Base-by-base conservation (phyloP, 805 yeast genomes). In the Teunomyces barrocoloradensis region DNA sequence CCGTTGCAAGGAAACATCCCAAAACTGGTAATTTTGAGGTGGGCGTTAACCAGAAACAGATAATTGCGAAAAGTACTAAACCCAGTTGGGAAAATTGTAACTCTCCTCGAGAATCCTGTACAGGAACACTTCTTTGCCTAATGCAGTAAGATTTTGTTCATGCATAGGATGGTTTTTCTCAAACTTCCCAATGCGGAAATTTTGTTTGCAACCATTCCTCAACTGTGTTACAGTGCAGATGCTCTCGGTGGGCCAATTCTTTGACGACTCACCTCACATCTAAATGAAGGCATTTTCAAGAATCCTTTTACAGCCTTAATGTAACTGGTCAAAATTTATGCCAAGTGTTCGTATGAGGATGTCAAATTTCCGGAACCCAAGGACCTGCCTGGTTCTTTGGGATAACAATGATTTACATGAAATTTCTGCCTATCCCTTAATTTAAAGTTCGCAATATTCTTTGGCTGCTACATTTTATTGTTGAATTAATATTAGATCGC, bases 41-140 rank as follows among this genome's bases (percentile, higher is more conserved):
- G 27, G 40, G 25, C 40, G 40, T 37, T 37, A 21, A n/a, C 40
- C 40, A 37, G 40, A 37, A 37, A 37, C 18, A 37, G 40, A 23
- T 37, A 37, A 37, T 37, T 23, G 40, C 40, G 40, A 37, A 23
- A 34, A 37, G 12, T 37, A 12, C 27, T 37, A 37, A 37, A 21
- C 40, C 25, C 10, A 37, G 40, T 37, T 37, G 25, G 40, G 40
- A 37, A 37, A 37, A 37, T 37, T 37, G 29, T 23, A 23, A n/a
- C 23, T 23, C 5, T n/a, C 28, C 28, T 11, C 9, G 12, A 11
- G 12, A n/a, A n/a, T 11, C 29, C 29, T 37, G 40, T 23, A 37
- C 40, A 13, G 23, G 40, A 27, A 20, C 5, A n/a, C n/a, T 37
- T 12, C 4, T 13, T 37, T 37, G 40, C 40, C 40, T 23, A 37